A percentile compares a stretch with the other conserved stretches of the same genome.
Conservation (phyloP, 495 filamentous ascomycete species). For the Podospora bellae-mahoneyi region DNA sequence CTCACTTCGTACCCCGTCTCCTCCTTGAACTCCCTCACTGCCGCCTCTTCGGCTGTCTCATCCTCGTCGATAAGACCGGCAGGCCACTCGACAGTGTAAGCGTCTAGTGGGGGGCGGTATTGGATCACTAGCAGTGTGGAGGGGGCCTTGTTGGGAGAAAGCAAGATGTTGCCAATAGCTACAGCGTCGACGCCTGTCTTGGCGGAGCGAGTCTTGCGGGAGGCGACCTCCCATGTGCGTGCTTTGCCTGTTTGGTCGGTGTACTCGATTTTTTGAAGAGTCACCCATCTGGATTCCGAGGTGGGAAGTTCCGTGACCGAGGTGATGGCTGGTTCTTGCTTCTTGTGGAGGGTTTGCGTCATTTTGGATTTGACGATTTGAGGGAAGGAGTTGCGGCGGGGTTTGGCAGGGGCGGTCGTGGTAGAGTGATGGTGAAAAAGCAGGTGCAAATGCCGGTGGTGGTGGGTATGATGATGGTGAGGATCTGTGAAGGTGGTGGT, state of each 20-base stretch:
- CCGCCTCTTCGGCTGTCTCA: conserved; percentile 74
- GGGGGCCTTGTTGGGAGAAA: conserved; percentile 45
- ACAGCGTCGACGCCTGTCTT: conserved; percentile 53
- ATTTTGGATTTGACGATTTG: conserved; percentile 8
- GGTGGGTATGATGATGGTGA: not conserved
- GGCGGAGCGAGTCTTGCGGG: conserved; percentile 48
- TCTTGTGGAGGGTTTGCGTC: conserved; percentile 23
- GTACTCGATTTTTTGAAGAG: conserved; percentile 50
- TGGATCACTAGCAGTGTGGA: conserved; percentile 54
- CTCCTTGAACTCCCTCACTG: conserved; percentile 80
- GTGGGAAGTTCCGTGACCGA: conserved; percentile 42
- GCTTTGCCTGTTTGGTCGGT: conserved; percentile 48
- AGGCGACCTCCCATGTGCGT: conserved; percentile 53
- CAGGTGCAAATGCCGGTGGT: too few species aligned
- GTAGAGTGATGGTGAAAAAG: too few species aligned
- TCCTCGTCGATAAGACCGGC: conserved; percentile 77
- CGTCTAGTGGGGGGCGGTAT: conserved; percentile 76
- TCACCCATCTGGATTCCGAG: conserved; percentile 50
- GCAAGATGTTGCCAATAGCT: conserved; percentile 53
- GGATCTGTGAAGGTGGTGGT: not conserved
- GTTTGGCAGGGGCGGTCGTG: not conserved
- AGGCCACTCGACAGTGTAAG: conserved; percentile 75
- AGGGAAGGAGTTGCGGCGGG: not conserved
- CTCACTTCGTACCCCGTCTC: conserved; percentile 73
- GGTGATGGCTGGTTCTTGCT: conserved; percentile 47